phyloP scores from a whole-genome alignment of 768 basidiomycete species.

The Pleurotus eryngii region DNA sequence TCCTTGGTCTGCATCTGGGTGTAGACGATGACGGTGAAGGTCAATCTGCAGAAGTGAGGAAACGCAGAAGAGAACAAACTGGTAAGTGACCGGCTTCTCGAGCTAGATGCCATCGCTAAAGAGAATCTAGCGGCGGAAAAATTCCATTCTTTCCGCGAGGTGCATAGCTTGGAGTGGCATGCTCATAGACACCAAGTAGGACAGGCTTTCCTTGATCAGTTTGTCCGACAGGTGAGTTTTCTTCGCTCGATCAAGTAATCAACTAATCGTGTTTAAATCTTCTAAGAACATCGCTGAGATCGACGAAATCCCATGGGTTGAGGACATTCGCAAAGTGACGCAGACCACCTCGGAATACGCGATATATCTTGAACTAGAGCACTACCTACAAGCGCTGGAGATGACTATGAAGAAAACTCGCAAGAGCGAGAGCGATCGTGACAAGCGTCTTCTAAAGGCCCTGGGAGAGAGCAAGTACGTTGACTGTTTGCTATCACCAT shows the following conservation, averaged over 20 bases:
- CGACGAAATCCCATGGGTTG: conserved; percentile 85
- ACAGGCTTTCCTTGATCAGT: conserved; percentile 76
- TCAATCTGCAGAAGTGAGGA: conserved; percentile 70
- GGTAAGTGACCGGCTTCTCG: conserved; percentile 38
- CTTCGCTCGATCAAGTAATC: neutral
- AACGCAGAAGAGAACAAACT: conserved; percentile 80
- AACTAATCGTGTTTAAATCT: conserved; percentile 10
- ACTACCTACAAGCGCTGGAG: conserved; percentile 86
- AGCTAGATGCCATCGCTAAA: conserved; percentile 14
- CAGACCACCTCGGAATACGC: conserved; percentile 93
- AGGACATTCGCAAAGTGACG: conserved; percentile 57
- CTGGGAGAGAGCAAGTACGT: conserved; percentile 83
- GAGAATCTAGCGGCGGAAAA: conserved; percentile 67
- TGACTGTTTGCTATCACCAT: conserved; percentile 3
- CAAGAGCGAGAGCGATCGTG: conserved; percentile 80
- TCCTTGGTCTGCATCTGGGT: conserved; percentile 88
- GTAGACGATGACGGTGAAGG: conserved; percentile 87
- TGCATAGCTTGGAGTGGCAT: conserved; percentile 91
- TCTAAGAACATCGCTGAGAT: conserved; percentile 91
- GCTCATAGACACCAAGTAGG: conserved; percentile 80
- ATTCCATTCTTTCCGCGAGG: conserved; percentile 96
- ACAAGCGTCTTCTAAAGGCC: conserved; percentile 81
- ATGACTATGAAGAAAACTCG: conserved; percentile 70
- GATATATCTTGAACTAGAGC: conserved; percentile 92
- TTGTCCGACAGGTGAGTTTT: conserved; percentile 74